phyloP scores from a whole-genome alignment of 2,329 filamentous ascomycete species.

The Beauveria varroae region DNA sequence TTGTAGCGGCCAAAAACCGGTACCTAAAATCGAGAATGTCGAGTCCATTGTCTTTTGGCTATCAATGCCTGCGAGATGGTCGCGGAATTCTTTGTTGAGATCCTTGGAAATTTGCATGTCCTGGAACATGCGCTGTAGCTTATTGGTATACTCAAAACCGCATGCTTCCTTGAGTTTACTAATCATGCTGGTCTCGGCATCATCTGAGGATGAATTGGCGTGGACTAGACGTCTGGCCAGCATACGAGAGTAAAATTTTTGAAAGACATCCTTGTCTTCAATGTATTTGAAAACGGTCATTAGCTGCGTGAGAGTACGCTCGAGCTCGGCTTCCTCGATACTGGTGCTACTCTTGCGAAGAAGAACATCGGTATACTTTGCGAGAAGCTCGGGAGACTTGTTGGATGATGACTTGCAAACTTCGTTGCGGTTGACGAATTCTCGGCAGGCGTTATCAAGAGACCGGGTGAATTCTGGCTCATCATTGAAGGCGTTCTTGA shows the following conservation, averaged over 20 bases:
- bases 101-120: slow-evolving; percentile 99
- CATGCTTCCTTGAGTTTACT: slow-evolving; percentile 98
- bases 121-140: slow-evolving; percentile 99
- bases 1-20: slow-evolving; percentile 92
- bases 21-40: slow-evolving; percentile 86
- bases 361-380: slow-evolving; percentile 90
- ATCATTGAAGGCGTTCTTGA: slow-evolving; percentile 86
- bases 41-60: slow-evolving; percentile 71
- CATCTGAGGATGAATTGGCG: slow-evolving; percentile 89
- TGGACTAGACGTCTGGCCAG: slow-evolving; percentile 90
- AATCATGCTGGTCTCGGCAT: slow-evolving; percentile 99
- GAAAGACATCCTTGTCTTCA: slow-evolving; percentile 99
- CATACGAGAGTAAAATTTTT: slow-evolving; percentile 98
- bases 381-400: slow-evolving; percentile 87
- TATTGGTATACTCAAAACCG: slow-evolving; percentile 98
- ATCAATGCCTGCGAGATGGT: slow-evolving; percentile 50
- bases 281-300: slow-evolving; percentile 99
- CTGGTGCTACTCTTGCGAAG: slow-evolving; percentile 89
- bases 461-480: slow-evolving; percentile 96
- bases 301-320: slow-evolving; percentile 80
- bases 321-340: slow-evolving; percentile 88
- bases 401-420: slow-evolving; percentile 91
- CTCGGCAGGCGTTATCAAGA: slow-evolving; percentile 91
- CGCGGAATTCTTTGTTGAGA: slow-evolving; percentile 81
- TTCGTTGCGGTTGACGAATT: slow-evolving; percentile 97